A percentile compares a stretch with the other conserved stretches of the same genome.
Evolutionary conservation across 176 grass and related monocot genomes (phyloP).

Genomic region (Rhynchospora tenuis): DNA sequence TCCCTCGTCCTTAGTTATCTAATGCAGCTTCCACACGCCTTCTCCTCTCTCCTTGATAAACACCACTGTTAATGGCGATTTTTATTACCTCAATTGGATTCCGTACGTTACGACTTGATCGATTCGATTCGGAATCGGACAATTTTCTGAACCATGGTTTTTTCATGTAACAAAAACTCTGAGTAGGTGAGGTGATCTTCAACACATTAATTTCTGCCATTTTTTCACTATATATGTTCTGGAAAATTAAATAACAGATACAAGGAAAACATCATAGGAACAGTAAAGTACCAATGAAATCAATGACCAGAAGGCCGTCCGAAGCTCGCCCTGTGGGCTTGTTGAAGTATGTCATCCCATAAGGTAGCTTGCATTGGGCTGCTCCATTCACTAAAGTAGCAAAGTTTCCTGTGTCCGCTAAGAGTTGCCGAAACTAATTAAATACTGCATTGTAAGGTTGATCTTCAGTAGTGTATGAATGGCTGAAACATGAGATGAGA

Average conservation of each 20-base stretch:
- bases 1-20: too few species aligned
- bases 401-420: conserved; percentile 54
- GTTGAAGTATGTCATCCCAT: conserved; percentile 44
- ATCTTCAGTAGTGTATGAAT: background rate
- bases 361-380: conserved; percentile 7
- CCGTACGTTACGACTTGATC: too few species aligned
- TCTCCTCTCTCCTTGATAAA: too few species aligned
- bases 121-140: too few species aligned
- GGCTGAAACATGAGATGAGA: background rate
- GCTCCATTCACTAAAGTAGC: background rate
- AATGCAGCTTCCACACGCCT: too few species aligned
- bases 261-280: background rate
- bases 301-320: conserved; percentile 33
- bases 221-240: background rate
- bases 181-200: too few species aligned
- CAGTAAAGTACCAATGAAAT: conserved; percentile 37
- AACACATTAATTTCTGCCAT: too few species aligned
- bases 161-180: too few species aligned
- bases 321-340: conserved; percentile 31
- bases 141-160: too few species aligned
- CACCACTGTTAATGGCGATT: too few species aligned
- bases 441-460: conserved; percentile 32
- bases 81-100: too few species aligned
- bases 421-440: conserved; percentile 37
- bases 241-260: background rate